Base-by-base conservation (phyloP, 805 yeast species). In the Hemisphaericaspora nanyangensis region DNA sequence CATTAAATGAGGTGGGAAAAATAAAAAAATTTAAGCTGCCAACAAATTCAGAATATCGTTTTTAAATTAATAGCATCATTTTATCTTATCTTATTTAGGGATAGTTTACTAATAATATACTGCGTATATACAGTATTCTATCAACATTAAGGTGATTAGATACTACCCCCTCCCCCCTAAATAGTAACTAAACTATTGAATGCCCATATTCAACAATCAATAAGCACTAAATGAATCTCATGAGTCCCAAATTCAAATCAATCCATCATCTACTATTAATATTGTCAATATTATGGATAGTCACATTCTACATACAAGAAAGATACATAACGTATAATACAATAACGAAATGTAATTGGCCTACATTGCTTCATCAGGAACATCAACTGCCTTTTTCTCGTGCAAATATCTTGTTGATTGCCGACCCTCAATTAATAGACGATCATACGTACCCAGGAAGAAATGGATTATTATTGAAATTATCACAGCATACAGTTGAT, bases 341-440 rank as follows among this genome's bases (percentile, higher is more conserved):
- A 1, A 68, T 68, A 4, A 37, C 43, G 17, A 39, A 41, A 11
- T 68, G 74, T 40, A 38, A 37, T 13, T 68, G 74, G 74, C 54
- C 35, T 8, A 26, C 7, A 17, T 20, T 22, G 29, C 17, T 22
- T n/a, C n/a, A n/a, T n/a, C n/a, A n/a, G 63, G 26, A 22, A 3
- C 26, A 8, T 8, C 12, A 22, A 8, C 26, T 22, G 11, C 3
- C 26, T 22, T 12, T 12, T 22, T 22, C 26, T 22, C 8, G 26
- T 3, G 26, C 26, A 28, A 57, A 56, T 30, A 56, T 69, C 25
- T 44, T 68, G 31, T 46, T 68, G 7, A 59, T 69, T 16, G 72
- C 74, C 4, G 74, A 69, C 38, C 73, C 74, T 5, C 74, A 68
- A 42, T 56, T 69, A 29, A 68, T 68, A 25, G 74, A 68, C 45